Evolutionary conservation across 306 rosid species (phyloP).

Genomic region (Inga oerstediana): DNA sequence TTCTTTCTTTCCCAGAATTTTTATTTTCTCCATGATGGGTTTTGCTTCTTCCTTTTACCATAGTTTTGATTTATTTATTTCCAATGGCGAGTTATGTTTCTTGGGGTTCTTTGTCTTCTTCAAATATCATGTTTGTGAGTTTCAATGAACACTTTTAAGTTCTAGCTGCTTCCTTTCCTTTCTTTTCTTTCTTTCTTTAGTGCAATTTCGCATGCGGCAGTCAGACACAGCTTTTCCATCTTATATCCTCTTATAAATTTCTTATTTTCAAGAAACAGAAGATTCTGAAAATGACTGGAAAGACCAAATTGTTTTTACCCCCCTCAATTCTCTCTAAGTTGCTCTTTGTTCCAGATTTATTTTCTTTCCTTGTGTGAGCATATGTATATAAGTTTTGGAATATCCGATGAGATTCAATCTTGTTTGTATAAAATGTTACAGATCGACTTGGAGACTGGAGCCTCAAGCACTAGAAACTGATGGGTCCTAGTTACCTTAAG

Average conservation of each 20-base stretch:
- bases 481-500: conserved; percentile 20
- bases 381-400: neutral
- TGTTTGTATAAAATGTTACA: conserved; percentile 35
- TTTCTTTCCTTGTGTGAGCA: neutral
- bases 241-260: neutral
- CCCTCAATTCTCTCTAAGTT: neutral
- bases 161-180: neutral
- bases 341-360: neutral
- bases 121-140: neutral
- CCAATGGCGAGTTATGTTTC: neutral
- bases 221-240: neutral
- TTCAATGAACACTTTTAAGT: neutral
- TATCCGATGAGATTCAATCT: conserved; percentile 23
- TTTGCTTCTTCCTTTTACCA: neutral
- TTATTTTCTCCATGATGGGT: neutral
- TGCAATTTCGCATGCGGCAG: neutral
- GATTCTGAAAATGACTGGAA: neutral
- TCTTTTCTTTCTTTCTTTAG: neutral
- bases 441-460: conserved; percentile 52
- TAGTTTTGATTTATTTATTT: neutral
- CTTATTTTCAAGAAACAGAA: neutral
- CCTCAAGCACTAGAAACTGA: conserved; percentile 44
- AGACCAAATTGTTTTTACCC: neutral
- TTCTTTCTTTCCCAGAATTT: neutral
- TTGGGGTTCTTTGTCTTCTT: neutral